phyloP scores from a whole-genome alignment of 805 yeast species.

The Candida xyloterini region DNA sequence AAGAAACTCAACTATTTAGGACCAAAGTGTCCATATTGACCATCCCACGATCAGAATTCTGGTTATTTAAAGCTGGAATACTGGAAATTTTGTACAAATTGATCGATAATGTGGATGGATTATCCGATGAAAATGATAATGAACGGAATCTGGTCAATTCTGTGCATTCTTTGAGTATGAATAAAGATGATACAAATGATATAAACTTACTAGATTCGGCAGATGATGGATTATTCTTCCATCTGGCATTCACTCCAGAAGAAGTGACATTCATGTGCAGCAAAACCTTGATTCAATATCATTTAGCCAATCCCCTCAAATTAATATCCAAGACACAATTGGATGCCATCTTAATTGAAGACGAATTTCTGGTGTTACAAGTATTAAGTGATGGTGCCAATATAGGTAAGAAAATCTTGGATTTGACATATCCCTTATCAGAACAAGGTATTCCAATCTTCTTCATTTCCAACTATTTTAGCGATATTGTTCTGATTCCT shows the following conservation, averaged over 20 bases:
- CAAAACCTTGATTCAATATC: conserved; percentile 33
- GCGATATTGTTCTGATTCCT: conserved; percentile 64
- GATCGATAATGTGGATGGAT: conserved; percentile 29
- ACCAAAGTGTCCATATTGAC: conserved; percentile 48
- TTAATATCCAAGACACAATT: conserved; percentile 21
- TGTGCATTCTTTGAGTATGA: conserved; percentile 14
- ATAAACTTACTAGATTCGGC: conserved; percentile 19
- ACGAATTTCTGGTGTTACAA: conserved; percentile 50
- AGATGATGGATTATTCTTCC: conserved; percentile 49
- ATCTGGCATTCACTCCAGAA: conserved; percentile 58
- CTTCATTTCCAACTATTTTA: conserved; percentile 60
- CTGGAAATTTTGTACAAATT: conserved; percentile 43
- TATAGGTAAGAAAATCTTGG: conserved; percentile 52
- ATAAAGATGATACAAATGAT: conserved; percentile 10
- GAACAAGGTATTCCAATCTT: conserved; percentile 55
- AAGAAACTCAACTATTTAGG: conserved; percentile 44
- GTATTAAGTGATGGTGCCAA: conserved; percentile 58
- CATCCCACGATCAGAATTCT: conserved; percentile 48
- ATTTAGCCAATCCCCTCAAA: conserved; percentile 40
- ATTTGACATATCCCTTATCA: conserved; percentile 57
- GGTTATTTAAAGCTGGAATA: conserved; percentile 54
- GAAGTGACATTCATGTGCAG: conserved; percentile 62
- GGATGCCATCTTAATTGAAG: conserved; percentile 40
- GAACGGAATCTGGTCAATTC: conserved; percentile 11
- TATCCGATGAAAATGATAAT: conserved; percentile 8